A percentile compares a stretch with the other conserved stretches of the same genome.
Conservation (phyloP, 192 early-diverging fungal genomes). For the Coemansia sp. region DNA sequence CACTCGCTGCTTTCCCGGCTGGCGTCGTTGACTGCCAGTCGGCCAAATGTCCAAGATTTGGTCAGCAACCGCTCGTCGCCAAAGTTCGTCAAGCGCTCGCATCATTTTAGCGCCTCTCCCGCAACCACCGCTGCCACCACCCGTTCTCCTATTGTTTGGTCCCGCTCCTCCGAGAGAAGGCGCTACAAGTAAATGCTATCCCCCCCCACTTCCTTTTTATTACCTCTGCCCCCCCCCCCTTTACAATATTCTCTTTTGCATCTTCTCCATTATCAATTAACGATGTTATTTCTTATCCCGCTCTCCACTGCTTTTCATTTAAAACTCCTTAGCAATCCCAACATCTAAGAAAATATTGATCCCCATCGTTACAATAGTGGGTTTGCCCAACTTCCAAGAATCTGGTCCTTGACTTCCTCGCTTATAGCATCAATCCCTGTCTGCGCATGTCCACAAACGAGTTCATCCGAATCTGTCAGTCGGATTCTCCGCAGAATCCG, state of each 20-base stretch:
- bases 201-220: not conserved
- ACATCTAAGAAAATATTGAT: too few species aligned
- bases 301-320: too few species aligned
- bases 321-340: too few species aligned
- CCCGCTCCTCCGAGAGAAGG: slow-evolving; percentile 11
- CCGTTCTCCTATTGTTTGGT: slow-evolving; percentile 6
- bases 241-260: not conserved
- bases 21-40: slow-evolving; percentile 12
- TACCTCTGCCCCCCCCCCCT: too few species aligned
- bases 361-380: not conserved
- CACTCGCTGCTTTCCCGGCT: slow-evolving; percentile 32
- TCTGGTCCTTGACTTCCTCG: slow-evolving; percentile 54
- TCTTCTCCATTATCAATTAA: not conserved
- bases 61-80: slow-evolving; percentile 45
- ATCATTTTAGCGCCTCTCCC: slow-evolving; percentile 24
- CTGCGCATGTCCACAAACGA: slow-evolving; percentile 70
- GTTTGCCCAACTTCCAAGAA: slow-evolving; percentile 1
- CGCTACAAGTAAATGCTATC: slow-evolving; percentile 18
- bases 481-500: slow-evolving; percentile 62
- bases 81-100: slow-evolving; percentile 49
- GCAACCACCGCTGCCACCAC: slow-evolving; percentile 11
- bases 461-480: slow-evolving; percentile 67
- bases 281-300: too few species aligned
- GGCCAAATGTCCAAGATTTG: slow-evolving; percentile 35
- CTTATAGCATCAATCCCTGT: slow-evolving; percentile 69